Evolutionary conservation across 805 yeast species (phyloP).

Genomic region (Sporopachydermia lactativora): DNA sequence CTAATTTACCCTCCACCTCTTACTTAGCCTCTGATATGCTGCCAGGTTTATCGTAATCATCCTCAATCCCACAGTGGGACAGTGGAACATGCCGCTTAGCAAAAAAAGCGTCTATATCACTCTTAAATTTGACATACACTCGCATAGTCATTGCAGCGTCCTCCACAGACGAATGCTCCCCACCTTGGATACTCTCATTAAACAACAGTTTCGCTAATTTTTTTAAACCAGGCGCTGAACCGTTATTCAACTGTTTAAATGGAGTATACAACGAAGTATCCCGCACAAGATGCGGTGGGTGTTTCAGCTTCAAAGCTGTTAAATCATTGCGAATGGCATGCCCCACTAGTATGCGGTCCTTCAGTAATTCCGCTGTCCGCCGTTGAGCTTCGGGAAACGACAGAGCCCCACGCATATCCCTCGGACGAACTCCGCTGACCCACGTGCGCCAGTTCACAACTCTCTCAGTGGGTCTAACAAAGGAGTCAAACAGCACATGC

Average conservation of each 20-base stretch:
- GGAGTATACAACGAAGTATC: conserved; percentile 59
- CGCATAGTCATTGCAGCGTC: conserved; percentile 86
- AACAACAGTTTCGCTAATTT: conserved; percentile 45
- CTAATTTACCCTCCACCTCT: too few relatives aligned
- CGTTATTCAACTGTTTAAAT: conserved; percentile 44
- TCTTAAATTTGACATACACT: conserved; percentile 47
- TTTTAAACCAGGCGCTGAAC: conserved; percentile 63
- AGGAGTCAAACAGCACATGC: conserved; percentile 51
- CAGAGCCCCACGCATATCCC: conserved; percentile 54
- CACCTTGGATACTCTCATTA: conserved; percentile 49
- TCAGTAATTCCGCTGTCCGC: conserved; percentile 35
- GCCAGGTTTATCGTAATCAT: too few relatives aligned
- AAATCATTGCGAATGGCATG: conserved; percentile 78
- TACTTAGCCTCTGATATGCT: too few relatives aligned
- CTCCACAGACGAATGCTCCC: conserved; percentile 76
- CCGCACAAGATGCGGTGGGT: conserved; percentile 47
- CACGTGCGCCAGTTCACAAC: conserved; percentile 90
- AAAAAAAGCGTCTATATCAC: conserved; percentile 53
- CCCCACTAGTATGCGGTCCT: conserved; percentile 51
- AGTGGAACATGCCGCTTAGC: too few relatives aligned
- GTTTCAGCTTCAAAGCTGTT: conserved; percentile 49
- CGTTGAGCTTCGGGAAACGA: conserved; percentile 53
- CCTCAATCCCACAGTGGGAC: too few relatives aligned
- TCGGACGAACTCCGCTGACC: conserved; percentile 76
- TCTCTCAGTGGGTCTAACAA: conserved; percentile 57